These are phyloP conservation scores for Datura wrightii DNA, from an alignment of 257 asterid species.

Conservation along the genomic window DNA sequence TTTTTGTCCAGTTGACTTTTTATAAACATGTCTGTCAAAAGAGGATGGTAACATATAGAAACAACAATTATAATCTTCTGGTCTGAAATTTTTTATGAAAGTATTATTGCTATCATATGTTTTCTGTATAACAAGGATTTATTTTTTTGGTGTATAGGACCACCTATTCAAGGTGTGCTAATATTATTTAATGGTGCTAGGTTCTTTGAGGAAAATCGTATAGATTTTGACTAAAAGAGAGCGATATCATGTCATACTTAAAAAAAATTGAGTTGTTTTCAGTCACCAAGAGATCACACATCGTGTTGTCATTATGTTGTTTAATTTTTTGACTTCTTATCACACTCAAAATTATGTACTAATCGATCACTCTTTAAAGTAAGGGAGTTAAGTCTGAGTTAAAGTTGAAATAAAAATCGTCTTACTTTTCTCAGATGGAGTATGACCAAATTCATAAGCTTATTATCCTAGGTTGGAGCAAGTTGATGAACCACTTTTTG, in stretches of 20 bases:
- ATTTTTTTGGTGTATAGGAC: not conserved
- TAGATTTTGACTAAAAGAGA: not conserved
- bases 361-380: not conserved
- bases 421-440: not conserved
- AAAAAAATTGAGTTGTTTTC: no score
- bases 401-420: not conserved
- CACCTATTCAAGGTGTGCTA: not conserved
- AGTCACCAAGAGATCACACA: not conserved
- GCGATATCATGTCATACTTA: not conserved
- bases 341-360: not conserved
- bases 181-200: not conserved
- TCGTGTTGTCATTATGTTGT: not conserved
- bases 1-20: constrained; percentile 11
- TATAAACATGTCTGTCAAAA: not conserved
- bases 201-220: not conserved
- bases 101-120: not conserved
- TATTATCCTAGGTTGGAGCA: not conserved
- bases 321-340: not conserved
- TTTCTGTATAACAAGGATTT: not conserved
- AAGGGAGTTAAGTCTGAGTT: not conserved
- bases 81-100: not conserved
- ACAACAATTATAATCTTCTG: not conserved
- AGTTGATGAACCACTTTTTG: not conserved
- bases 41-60: not conserved
- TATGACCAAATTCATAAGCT: not conserved